These are phyloP conservation scores for Puya raimondii DNA, from an alignment of 176 grass and related monocot species.

Conservation along the genomic window DNA sequence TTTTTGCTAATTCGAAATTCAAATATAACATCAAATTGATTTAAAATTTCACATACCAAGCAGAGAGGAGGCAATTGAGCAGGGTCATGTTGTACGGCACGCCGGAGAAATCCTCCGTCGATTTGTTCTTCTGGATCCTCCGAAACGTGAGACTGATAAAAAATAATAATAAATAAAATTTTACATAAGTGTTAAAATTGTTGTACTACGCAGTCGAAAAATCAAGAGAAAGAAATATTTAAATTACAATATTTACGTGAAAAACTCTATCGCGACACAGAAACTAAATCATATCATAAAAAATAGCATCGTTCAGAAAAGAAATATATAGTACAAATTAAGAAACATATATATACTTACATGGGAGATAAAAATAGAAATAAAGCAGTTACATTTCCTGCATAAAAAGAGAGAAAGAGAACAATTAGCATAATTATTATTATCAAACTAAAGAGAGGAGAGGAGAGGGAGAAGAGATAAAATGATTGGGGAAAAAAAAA, in stretches of 20 bases:
- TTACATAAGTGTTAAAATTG: neutral
- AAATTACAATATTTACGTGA: neutral
- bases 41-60: slow-evolving; percentile 34
- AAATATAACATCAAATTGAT: no score
- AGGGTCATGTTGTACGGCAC: slow-evolving; percentile 98
- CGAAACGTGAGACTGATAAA: slow-evolving; percentile 69
- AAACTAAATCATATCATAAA: neutral
- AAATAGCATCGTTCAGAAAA: no score
- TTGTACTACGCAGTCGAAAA: neutral
- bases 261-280: neutral
- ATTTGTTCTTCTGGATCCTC: slow-evolving; percentile 70
- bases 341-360: neutral
- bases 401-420: neutral
- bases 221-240: neutral
- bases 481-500: neutral
- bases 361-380: slow-evolving; percentile 23
- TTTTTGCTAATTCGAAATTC: no score
- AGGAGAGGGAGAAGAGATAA: neutral
- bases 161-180: neutral
- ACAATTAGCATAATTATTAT: no score
- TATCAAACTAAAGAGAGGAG: no score
- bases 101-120: slow-evolving; percentile 92
- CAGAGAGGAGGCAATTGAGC: slow-evolving; percentile 96
- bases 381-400: slow-evolving; percentile 19
- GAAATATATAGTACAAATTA: no score